Percentiles rank a stretch among this genome's conserved stretches.
These are phyloP conservation scores for Chaetothyriales sp. DNA, from an alignment of 2,329 filamentous ascomycete genomes.

Conservation along the genomic window DNA sequence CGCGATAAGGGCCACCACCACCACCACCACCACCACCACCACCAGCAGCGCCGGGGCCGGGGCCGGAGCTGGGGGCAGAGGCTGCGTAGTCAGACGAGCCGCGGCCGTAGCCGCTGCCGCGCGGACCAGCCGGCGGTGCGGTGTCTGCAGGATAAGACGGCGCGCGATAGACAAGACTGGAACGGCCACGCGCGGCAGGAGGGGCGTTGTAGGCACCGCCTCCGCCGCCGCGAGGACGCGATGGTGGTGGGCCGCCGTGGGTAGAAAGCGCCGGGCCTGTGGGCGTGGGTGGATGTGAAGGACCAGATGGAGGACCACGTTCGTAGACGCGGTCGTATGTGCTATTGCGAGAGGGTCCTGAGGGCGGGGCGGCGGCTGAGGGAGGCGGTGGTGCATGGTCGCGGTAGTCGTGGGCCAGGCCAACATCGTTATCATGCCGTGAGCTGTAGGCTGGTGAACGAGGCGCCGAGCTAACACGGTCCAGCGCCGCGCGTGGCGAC, in stretches of 20 bases:
- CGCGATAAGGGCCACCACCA: conserved; percentile 1
- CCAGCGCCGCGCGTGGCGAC: conserved; percentile 44
- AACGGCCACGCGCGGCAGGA: conserved; percentile 20
- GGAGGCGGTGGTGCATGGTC: conserved; percentile 11
- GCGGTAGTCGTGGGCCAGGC: conserved; percentile 12
- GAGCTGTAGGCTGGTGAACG: conserved; percentile 15
- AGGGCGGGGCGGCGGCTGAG: conserved; percentile 17
- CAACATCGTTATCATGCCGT: conserved; percentile 14
- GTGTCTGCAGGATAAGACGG: background rate
- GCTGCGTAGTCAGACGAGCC: background rate
- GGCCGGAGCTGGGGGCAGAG: background rate
- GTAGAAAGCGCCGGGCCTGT: conserved; percentile 26
- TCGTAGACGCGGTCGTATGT: conserved; percentile 4
- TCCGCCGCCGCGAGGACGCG: conserved; percentile 29
- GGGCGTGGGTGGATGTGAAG: conserved; percentile 23
- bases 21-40: no score
- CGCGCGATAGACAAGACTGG: conserved; percentile 18
- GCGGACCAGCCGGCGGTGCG: conserved; percentile 7
- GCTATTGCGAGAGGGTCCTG: conserved; percentile 16
- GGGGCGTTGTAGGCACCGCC: conserved; percentile 21
- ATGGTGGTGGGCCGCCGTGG: conserved; percentile 27
- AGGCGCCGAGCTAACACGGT: conserved; percentile 28
- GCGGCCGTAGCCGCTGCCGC: conserved; percentile 1
- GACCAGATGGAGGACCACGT: conserved; percentile 18
- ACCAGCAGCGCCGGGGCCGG: no score